Evolutionary conservation across 73 alveolate species (phyloP), one percentile per base, ranked within the genome.

Genomic region (Durusdinium trenchii): DNA sequence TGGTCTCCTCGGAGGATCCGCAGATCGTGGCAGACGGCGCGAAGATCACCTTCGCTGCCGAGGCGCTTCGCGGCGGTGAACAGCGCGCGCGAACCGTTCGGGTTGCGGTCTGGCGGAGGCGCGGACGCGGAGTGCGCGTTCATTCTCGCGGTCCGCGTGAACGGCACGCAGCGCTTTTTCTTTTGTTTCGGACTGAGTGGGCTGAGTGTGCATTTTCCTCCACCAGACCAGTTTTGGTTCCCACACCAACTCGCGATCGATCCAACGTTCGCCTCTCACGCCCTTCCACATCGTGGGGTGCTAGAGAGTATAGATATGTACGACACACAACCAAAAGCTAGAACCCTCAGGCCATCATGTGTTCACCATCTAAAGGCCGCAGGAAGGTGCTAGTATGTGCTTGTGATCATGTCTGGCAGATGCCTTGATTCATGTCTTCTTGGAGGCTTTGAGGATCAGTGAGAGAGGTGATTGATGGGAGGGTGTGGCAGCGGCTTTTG

Each of bases 1-100:
- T 86, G 64, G 95, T 86, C 64, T 82, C 95, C 95, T 86, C 95
- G 14, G 95, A 60, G 83, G 69, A 60, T 47, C 75, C 83, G 38
- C 83, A 60, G 47, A 54, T 86, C 47, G 83, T 86, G 43, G 95
- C 95, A 14, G 95, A 86, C 45, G 95, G 62, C 12, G 95, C 48
- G 35, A 64, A 62, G 43, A 38, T 86, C 48, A 86, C 83, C 82
- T 86, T 86, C 62, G 95, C 95, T 61, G 10, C 14, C 14, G 71
- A 86, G 95, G 95, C 45, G 87, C 35, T 9, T 12, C 64, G 9
- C 28, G 9, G 64, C 64, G 64, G 64, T 20, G 9, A 12, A 9
- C 20, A 20, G 9, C 28, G 64, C 64, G 9, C 64, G 64, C 28
- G 9, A 54, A 9, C 64, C 64, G 9, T 54, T 9, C 28, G 64